Base-by-base conservation (phyloP, 179 eudicot genomes). In the Actinidia chinensis region DNA sequence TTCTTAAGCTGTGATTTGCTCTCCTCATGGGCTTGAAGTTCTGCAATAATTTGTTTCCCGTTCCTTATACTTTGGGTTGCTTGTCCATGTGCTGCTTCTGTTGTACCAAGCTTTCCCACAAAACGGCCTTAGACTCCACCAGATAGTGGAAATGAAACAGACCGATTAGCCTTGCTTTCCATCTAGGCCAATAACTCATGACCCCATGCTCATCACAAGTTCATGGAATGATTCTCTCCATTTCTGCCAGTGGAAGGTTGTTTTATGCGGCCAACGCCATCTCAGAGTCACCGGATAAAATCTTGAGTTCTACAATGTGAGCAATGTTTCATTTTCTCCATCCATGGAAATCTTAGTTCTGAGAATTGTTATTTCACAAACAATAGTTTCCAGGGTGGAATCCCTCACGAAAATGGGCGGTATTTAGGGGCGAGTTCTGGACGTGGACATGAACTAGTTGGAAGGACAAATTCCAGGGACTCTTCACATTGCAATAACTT, bases 201-300 rank as follows among this genome's bases (percentile, higher is more conserved):
- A 60, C 25, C 66, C 66, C 4, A 23, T 63, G 68, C 68, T 63
- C 11, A 7, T 13, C 43, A 28, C 18, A 0, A 28, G 43, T 14
- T 63, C 68, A 25, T 60, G 66, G 66, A 60, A 60, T 23, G 40
- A 60, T 25, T 22, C 33, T 23, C 66, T 60, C 36, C 66, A 60
- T 23, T 60, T 60, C 66, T 60, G 66, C 66, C 66, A 60, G 10
- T 60, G 66, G 66, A 3, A 60, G 8, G 66, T 33, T 60, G 66
- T 60, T 60, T 23, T 14, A 5, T 63, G 68, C 13, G 68, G 68
- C 68, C 68, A 6, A 15, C 43, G 42, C 68, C 68, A 63, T 25
- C 68, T 8, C 11, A 63, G 43, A 28, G 68, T 63, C 68, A 63
- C 17, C 5, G 4, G 3, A 40, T 63, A 25, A 43, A 25, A 28